phyloP scores from a whole-genome alignment of 176 grass and related monocot species.

The Triticum aestivum region IWGSC_CS_RefSeq_v2.1 NC_057795.1:473417621-473418120 shows the following conservation, averaged over 20 bases:
- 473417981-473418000: background rate
- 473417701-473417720: background rate
- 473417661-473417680: background rate
- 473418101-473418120: constrained; percentile 16
- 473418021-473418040: background rate
- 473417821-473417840: background rate
- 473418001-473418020: background rate
- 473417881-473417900: background rate
- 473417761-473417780: background rate
- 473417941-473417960: background rate
- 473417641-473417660: background rate
- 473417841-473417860: background rate
- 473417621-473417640: background rate
- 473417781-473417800: background rate
- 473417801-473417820: background rate
- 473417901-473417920: background rate
- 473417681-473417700: background rate
- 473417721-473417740: background rate
- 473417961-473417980: background rate
- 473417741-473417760: background rate
- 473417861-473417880: background rate
- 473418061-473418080: constrained; percentile 11
- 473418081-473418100: background rate
- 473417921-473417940: background rate
- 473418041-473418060: background rate